These are phyloP conservation scores for Cnidoscolus chayamansa DNA, from an alignment of 441 rosid species.

Conservation along the genomic window DNA sequence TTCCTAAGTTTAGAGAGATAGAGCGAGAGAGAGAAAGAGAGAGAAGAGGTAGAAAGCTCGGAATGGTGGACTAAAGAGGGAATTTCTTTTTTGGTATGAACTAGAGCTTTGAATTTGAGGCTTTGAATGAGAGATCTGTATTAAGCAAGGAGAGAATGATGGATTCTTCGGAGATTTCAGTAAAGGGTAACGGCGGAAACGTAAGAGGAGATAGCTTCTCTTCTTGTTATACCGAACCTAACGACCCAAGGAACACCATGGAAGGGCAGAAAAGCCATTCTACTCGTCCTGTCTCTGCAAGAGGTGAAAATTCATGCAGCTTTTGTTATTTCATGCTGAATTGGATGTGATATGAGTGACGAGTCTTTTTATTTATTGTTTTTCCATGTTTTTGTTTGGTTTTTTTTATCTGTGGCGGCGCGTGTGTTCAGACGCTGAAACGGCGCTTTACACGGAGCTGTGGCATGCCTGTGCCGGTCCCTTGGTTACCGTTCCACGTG, in stretches of 20 bases:
- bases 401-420: conserved; percentile 9
- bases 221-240: conserved; percentile 41
- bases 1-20: neutral
- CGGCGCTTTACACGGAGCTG: conserved; percentile 80
- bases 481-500: conserved; percentile 86
- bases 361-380: neutral
- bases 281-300: conserved; percentile 29
- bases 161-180: conserved; percentile 58
- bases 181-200: conserved; percentile 43
- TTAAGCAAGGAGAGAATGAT: conserved; percentile 29
- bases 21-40: neutral
- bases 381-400: neutral
- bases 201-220: conserved; percentile 48
- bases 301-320: conserved; percentile 31
- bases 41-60: neutral
- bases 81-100: neutral
- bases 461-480: conserved; percentile 99
- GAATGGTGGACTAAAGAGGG: conserved; percentile 26
- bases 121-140: conserved; percentile 70
- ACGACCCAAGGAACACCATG: conserved; percentile 35
- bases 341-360: conserved; percentile 14
- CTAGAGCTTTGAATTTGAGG: conserved; percentile 19
- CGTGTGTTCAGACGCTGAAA: conserved; percentile 53
- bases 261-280: conserved; percentile 50
- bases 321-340: neutral